A percentile compares a stretch with the other conserved stretches of the same genome.
These are phyloP conservation scores for Candida loeiensis DNA, from an alignment of 805 yeast genomes.

Conservation along the genomic window DNA sequence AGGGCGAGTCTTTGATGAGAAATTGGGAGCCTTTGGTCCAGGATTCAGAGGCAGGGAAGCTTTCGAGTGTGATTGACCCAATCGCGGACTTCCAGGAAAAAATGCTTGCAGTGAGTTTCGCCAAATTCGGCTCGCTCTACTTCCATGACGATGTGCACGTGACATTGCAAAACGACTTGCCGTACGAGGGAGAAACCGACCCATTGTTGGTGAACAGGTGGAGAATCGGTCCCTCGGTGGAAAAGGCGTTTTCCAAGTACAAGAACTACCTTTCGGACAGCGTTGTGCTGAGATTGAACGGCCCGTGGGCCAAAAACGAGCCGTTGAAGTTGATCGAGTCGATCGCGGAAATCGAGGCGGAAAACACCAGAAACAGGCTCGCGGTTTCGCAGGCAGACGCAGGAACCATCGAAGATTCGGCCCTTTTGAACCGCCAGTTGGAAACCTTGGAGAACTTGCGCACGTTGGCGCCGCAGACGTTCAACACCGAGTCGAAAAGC, in stretches of 20 bases:
- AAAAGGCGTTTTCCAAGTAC: constrained; percentile 71
- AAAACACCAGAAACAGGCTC: constrained; percentile 51
- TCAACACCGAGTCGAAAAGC: constrained; percentile 49
- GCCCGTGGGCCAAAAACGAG: constrained; percentile 68
- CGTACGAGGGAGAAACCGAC: constrained; percentile 63
- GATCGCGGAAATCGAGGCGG: constrained; percentile 65
- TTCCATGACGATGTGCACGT: constrained; percentile 65
- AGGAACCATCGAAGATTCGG: constrained; percentile 40
- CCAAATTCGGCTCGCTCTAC: constrained; percentile 76
- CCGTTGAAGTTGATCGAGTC: constrained; percentile 64
- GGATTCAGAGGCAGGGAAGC: constrained; percentile 51
- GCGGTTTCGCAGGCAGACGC: constrained; percentile 54
- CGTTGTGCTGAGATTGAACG: constrained; percentile 50
- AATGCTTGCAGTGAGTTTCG: constrained; percentile 57
- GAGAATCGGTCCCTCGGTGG: constrained; percentile 89
- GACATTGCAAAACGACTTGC: constrained; percentile 36
- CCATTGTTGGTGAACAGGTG: constrained; percentile 60
- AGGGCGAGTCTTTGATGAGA: constrained; percentile 81
- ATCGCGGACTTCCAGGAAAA: constrained; percentile 62
- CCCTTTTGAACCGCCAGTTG: constrained; percentile 47
- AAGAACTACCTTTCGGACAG: constrained; percentile 51
- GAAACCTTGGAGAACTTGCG: constrained; percentile 60
- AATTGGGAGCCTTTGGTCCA: constrained; percentile 81
- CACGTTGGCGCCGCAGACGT: constrained; percentile 53
- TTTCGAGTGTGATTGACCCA: constrained; percentile 65